Evolutionary conservation across 106 monocot species (phyloP), one percentile per base, ranked within the genome.

Genomic region (Platanthera zijinensis): DNA sequence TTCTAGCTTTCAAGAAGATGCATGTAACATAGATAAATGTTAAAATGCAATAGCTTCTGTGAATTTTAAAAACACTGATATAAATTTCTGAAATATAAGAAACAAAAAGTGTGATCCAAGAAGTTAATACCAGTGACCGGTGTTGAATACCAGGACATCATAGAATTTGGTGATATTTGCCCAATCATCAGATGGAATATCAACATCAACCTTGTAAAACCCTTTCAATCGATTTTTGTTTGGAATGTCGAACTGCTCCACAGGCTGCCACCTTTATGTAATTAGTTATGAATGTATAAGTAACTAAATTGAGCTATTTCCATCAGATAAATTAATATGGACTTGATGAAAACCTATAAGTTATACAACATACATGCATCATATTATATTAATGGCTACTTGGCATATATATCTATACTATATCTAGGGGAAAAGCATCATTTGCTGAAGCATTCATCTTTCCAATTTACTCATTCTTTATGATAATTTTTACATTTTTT

Each of bases 181-280:
- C 97, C 97, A 97, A 49, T 97, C 97, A 83, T 89, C 84, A 57
- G 97, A 91, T 54, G 97, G 91, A 83, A 87, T 74, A 85, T 97
- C 97, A 71, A 92, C 89, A 80, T 97, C 91, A 28, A 97, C 94
- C 82, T 57, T 91, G 72, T 89, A 88, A 52, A 85, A 78, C 57
- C 94, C 94, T 72, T 94, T 85, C 59, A 87, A 64, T 83, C 74
- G 82, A 77, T 84, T 77, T 62, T 84, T 78, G n/a, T 71, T 56
- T 8, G 50, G 48, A 30, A 74, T 6, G 50, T 10, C 52, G 49
- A 72, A 82, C 64, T 84, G 48, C 57, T 94, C 87, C 49, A 69
- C 53, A 78, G 94, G 89, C 78, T 91, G 89, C 97, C 94, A 97
- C 89, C 97, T 97, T 93, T 72, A 82, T 59, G 80, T 82, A 54